Evolutionary conservation across 176 grass and related monocot genomes (phyloP), one percentile per base, ranked within the genome.

Genomic region (Lolium rigidum): DNA sequence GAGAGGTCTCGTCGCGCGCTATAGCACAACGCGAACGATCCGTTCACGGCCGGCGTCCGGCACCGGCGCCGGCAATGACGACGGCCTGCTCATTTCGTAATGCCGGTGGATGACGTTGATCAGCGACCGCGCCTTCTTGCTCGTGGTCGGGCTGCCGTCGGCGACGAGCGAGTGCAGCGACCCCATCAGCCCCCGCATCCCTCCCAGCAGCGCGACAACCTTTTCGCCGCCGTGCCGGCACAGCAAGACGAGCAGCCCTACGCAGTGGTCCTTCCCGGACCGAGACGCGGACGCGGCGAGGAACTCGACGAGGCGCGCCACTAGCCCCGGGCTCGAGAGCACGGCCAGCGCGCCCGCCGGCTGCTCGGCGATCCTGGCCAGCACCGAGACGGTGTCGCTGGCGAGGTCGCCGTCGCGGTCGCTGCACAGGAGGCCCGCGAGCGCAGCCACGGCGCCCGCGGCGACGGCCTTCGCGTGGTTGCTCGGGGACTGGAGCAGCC

Each of bases 21-120:
- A 89, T 84, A 92, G 92, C 16, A 83, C 90, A 63, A 83, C 88
- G 28, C 61, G 94, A 12, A 91, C 50, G 52, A 90, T n/a, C 12
- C 86, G 74, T 26, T 93, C 92, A n/a, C 62, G 62, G 5, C 72
- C 70, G 35, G 58, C 22, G 3, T 66, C 80, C 44, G 84, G 61
- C 67, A 64, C 10, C 50, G 43, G 6, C 39, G 63, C 7, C 16
- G 31, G 12, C 20, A 76, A 16, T 12, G 69, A 59, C 50, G 67
- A 51, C 58, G 67, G 63, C 26, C n/a, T 77, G 24, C 54, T 24
- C 79, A 67, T 43, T 58, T 91, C 90, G 63, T 87, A 69, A 56
- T 84, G 88, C 55, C 61, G 79, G 74, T 94, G 94, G 44, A 99
- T 95, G 75, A 82, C 83, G 83, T 94, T 89, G 44, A 99, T 82